Evolutionary conservation across 345 rosid species (phyloP).

Genomic region (Turnera subulata): DNA sequence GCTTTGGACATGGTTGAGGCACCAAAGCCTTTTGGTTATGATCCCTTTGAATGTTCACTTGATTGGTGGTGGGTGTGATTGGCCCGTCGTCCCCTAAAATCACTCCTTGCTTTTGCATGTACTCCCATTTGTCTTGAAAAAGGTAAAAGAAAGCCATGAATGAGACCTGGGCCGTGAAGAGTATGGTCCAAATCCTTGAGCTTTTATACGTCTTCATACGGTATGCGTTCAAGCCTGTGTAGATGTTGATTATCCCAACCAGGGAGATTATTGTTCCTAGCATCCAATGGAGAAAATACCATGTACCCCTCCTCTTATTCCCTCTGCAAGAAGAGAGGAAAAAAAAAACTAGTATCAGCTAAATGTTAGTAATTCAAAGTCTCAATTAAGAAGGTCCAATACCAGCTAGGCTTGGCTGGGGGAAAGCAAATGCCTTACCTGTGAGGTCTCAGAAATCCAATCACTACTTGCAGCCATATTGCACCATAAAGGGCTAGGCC

Average conservation of each 20-base stretch:
- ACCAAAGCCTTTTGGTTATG: slow-evolving; percentile 8
- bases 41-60: not conserved
- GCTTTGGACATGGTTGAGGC: slow-evolving; percentile 54
- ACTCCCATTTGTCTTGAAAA: slow-evolving; percentile 80
- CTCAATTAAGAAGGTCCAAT: too few species aligned
- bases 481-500: slow-evolving; percentile 56
- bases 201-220: slow-evolving; percentile 47
- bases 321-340: slow-evolving; percentile 40
- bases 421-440: slow-evolving; percentile 18
- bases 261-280: slow-evolving; percentile 60
- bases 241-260: slow-evolving; percentile 67
- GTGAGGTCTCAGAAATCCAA: slow-evolving; percentile 49
- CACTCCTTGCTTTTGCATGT: slow-evolving; percentile 56
- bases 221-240: slow-evolving; percentile 74
- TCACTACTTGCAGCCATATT: slow-evolving; percentile 50
- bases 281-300: slow-evolving; percentile 83
- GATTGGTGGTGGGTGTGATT: slow-evolving; percentile 3
- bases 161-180: slow-evolving; percentile 69
- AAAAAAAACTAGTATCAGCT: not conserved
- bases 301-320: slow-evolving; percentile 53
- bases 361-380: not conserved
- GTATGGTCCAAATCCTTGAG: slow-evolving; percentile 52
- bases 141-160: slow-evolving; percentile 67
- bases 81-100: slow-evolving; percentile 19
- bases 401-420: not conserved